phyloP scores from a whole-genome alignment of 257 asterid species.

The Solanum microdontum region DNA sequence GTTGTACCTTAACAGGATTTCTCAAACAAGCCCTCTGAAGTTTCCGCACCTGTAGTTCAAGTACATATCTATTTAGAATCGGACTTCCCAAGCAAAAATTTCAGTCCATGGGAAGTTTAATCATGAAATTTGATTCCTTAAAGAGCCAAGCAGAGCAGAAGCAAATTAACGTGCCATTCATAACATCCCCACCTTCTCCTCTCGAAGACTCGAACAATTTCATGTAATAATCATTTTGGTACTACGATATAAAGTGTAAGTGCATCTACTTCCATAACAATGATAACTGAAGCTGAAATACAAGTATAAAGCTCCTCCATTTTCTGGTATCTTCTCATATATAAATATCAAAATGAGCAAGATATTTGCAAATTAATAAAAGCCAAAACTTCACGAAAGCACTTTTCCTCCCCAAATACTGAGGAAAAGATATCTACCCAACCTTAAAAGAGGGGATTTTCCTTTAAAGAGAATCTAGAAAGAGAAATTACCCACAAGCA shows the following conservation, averaged over 20 bases:
- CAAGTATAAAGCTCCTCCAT: neutral
- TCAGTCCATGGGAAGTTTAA: neutral
- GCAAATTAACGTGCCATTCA: neutral
- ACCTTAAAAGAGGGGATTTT: neutral
- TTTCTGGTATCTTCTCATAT: neutral
- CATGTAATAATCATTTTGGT: neutral
- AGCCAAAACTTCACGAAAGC: neutral
- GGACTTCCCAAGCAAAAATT: neutral
- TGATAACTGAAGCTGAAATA: neutral
- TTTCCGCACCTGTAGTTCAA: constrained; percentile 60
- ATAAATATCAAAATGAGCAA: neutral
- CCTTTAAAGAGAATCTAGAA: neutral
- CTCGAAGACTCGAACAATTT: neutral
- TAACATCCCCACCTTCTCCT: neutral
- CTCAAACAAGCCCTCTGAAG: constrained; percentile 87
- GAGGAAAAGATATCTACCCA: neutral
- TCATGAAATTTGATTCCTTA: neutral
- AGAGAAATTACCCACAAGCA: neutral
- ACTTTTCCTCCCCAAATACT: neutral
- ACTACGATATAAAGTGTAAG: neutral
- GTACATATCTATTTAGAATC: neutral
- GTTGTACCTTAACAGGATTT: constrained; percentile 77
- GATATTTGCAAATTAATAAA: neutral
- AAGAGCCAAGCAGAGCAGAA: neutral
- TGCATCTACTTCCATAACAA: neutral